phyloP scores from a whole-genome alignment of 305 asterid species.

The Solanum hybrid region DNA sequence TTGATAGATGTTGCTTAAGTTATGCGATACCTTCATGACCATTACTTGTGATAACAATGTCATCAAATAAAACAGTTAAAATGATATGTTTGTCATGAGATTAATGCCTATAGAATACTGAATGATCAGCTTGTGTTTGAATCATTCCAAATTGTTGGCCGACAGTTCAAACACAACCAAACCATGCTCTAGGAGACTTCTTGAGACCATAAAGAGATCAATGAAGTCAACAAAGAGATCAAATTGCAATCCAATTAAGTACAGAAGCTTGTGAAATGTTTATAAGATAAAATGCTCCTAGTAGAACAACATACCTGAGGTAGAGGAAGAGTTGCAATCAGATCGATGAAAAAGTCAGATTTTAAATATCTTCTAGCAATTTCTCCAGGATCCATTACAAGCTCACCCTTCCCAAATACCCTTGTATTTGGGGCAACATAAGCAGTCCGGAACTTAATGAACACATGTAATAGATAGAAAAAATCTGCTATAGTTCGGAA shows the following conservation, averaged over 20 bases:
- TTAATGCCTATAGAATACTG: neutral
- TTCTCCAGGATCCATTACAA: conserved; percentile 82
- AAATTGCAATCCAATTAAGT: neutral
- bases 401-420: conserved; percentile 96
- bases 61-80: neutral
- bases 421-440: conserved; percentile 88
- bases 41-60: neutral
- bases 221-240: neutral
- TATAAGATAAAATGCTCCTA: neutral
- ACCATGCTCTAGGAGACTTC: neutral
- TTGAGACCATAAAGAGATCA: neutral
- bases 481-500: conserved; percentile 80
- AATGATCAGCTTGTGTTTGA: neutral
- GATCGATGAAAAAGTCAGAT: conserved; percentile 75
- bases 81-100: neutral
- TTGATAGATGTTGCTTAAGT: neutral
- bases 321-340: conserved; percentile 78
- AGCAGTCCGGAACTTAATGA: conserved; percentile 87
- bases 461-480: conserved; percentile 72
- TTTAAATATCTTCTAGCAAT: conserved; percentile 64
- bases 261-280: neutral
- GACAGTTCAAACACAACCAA: neutral
- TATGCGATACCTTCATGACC: neutral
- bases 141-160: neutral
- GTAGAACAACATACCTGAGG: conserved; percentile 57